A percentile compares a stretch with the other conserved stretches of the same genome.
Evolutionary conservation across 2,329 filamentous ascomycete species (phyloP).

Genomic region (Thyridium curvatum): DNA sequence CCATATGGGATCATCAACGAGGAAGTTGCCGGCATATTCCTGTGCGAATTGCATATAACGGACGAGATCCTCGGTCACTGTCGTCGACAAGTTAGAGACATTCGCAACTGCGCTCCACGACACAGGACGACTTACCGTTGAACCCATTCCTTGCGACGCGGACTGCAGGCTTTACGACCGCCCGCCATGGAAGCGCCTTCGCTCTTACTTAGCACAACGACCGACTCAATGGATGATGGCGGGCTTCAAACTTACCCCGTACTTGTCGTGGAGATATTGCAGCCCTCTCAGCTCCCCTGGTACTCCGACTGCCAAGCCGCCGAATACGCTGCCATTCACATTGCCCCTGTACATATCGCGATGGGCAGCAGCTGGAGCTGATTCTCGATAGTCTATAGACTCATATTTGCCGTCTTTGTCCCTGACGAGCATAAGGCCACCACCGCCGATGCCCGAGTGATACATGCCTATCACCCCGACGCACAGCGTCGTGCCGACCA

Average conservation of each 20-base stretch:
- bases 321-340: constrained; percentile 56
- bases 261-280: constrained; percentile 68
- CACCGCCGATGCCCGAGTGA: constrained; percentile 79
- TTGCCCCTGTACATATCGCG: constrained; percentile 82
- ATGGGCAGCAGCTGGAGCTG: constrained; percentile 73
- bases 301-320: constrained; percentile 66
- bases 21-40: constrained; percentile 46
- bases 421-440: constrained; percentile 82
- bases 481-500: constrained; percentile 69
- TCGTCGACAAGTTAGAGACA: constrained; percentile 12
- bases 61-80: constrained; percentile 66
- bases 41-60: constrained; percentile 57
- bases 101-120: constrained; percentile 7
- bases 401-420: constrained; percentile 70
- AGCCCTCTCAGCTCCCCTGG: constrained; percentile 74
- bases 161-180: constrained; percentile 68
- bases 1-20: constrained; percentile 71
- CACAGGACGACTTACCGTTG: constrained; percentile 27
- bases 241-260: constrained; percentile 42
- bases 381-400: constrained; percentile 84
- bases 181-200: constrained; percentile 58
- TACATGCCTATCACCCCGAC: constrained; percentile 73
- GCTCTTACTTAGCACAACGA: neutral
- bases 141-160: constrained; percentile 70
- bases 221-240: neutral